These are phyloP conservation scores for Phytophthora pluvialis DNA, from an alignment of 352 stramenopile genomes.

Conservation along the genomic window DNA sequence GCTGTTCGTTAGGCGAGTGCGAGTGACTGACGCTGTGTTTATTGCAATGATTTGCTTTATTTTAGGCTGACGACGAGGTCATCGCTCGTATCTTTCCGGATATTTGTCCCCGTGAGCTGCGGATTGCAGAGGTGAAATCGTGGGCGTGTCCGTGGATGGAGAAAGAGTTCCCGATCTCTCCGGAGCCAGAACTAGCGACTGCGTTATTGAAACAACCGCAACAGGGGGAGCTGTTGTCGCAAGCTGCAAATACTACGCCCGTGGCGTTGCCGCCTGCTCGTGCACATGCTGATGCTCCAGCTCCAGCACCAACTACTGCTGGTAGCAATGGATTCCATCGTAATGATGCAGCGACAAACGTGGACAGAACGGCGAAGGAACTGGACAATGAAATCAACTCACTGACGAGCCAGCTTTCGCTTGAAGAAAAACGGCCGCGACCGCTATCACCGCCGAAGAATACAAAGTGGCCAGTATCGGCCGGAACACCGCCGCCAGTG, in stretches of 20 bases:
- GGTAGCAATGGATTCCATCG: constrained; percentile 16
- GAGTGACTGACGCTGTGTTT: constrained; percentile 5
- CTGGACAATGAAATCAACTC: constrained; percentile 49
- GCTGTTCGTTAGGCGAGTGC: background rate
- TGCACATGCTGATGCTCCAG: constrained; percentile 1
- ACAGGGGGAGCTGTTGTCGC: constrained; percentile 12
- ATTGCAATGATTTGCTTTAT: background rate
- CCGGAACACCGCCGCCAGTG: constrained; percentile 21
- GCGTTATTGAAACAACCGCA: constrained; percentile 2
- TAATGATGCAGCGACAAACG: background rate
- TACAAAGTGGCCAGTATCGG: constrained; percentile 7
- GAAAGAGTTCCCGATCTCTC: constrained; percentile 31
- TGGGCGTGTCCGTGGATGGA: constrained; percentile 85
- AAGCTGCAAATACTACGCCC: constrained; percentile 2
- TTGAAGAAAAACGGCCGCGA: constrained; percentile 55
- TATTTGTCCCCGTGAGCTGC: constrained; percentile 76
- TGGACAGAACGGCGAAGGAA: constrained; percentile 25
- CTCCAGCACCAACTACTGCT: background rate
- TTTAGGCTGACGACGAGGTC: constrained; percentile 52
- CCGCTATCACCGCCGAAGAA: constrained; percentile 15
- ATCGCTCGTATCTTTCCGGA: constrained; percentile 83
- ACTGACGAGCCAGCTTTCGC: constrained; percentile 46
- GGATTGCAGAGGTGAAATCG: constrained; percentile 83
- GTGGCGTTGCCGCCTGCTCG: background rate
- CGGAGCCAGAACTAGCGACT: constrained; percentile 6